Base-by-base conservation (phyloP, 1,139 yeast species). In the Diutina siamensis region DNA sequence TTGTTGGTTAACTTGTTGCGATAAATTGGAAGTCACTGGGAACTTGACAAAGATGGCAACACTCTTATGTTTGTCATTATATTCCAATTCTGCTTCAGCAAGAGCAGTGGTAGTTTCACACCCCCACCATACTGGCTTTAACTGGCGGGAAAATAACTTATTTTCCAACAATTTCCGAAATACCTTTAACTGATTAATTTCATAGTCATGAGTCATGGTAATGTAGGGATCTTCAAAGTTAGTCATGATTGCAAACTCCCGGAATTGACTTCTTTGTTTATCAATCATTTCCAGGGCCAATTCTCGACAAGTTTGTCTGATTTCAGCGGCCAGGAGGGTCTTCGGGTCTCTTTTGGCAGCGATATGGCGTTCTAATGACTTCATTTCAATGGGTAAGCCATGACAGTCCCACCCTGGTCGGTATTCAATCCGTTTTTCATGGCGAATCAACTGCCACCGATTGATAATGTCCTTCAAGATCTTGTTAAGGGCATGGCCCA, bases 321-420 rank as follows among this genome's bases (percentile, higher is more conserved):
- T 73, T 45, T 80, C 80, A 22, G 41, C 57, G 0, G 83, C 71
- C 40, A 0, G 48, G 42, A 18, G 52, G 55, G 32, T 48, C 36
- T 40, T 52, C 60, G 64, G 33, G 58, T 62, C 46, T 58, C 60
- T 8, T 54, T 51, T 18, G 40, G 57, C 57, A 34, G 32, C 17
- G 19, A n/a, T 21, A 49, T 69, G 62, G 85, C 62, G 0, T 25
- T 38, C 42, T 32, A 38, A 38, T 18, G 95, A 94, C 54, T 87
- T 87, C 60, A 86, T 69, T 61, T 92, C 99, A 51, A 92, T 92
- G 1, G 99, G 99, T 32, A 92, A 67, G 0, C 99, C 99, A 64
- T 92, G 99, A 57, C 98, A 92, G 60, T 92, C 99, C 97, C 98
- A 92, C 1, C 99, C 99, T 0, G 97, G 97, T 44, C 73, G 72